Evolutionary conservation across 345 rosid genomes (phyloP), one percentile per base, ranked within the genome.

Genomic region (Cardiospermum halicacabum): DNA sequence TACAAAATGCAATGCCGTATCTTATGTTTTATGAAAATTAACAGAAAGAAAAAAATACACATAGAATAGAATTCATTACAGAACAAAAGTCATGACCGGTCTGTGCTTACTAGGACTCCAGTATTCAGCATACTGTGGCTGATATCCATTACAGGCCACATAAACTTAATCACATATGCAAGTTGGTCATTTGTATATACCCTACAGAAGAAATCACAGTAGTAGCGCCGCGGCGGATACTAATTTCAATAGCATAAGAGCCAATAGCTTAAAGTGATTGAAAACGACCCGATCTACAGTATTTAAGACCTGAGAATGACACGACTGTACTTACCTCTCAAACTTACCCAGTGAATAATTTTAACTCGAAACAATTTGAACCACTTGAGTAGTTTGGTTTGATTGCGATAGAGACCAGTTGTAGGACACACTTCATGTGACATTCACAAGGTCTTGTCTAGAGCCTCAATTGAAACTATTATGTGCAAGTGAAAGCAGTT

Each of bases 371-470:
- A 32, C 24, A 63, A 47, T 48, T 24, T 24, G 21, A 32, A 43
- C 18, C 67, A 0, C 7, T 34, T 34, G 18, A 63, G 40, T 53
- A 53, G 37, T 24, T 5, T 24, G 58, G 18, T 15, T 3, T 51
- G 56, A 39, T 21, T 19, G 27, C 40, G 26, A 60, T 7, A 48
- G 60, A 3, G 15, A 70, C 53, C 36, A 26, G 53, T 16, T 21
- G 57, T 49, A 56, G 62, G 50, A 45, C 49, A 55, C 11, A 25
- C 51, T 69, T 63, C 68, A 70, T 37, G 8, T 57, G 43, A 53
- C 13, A 32, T 26, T 47, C 67, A 26, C 49, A 21, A 21, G 58
- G 62, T 42, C 18, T 36, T 60, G 63, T 11, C 45, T 43, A 6
- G 15, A 34, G 27, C 53, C 24, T 50, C 16, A n/a, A 47, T 50